Conservation (phyloP, 495 filamentous ascomycete species). For the Aspergillus cavernicola region DNA sequence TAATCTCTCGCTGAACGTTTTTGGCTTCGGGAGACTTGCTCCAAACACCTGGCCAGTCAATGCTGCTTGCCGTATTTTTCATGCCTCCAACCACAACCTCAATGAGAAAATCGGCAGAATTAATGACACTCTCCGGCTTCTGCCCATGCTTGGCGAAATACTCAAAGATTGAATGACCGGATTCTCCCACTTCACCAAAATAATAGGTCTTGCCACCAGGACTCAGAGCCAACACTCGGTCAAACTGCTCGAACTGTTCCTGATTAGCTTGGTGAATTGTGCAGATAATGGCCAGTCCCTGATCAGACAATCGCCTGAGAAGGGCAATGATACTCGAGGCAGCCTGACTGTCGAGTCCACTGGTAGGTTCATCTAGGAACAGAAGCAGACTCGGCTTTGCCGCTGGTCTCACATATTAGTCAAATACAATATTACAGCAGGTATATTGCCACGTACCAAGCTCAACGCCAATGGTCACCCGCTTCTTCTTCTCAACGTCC, state of each 20-base stretch:
- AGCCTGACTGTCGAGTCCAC: constrained; percentile 71
- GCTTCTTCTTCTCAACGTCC: constrained; percentile 59
- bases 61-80: constrained; percentile 57
- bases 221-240: constrained; percentile 63
- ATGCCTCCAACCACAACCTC: constrained; percentile 78
- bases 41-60: constrained; percentile 78
- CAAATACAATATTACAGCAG: no score
- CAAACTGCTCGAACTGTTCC: constrained; percentile 81
- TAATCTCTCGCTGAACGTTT: constrained; percentile 60
- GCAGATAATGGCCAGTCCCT: constrained; percentile 60
- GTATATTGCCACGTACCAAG: no score
- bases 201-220: constrained; percentile 64
- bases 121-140: constrained; percentile 43
- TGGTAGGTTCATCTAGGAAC: constrained; percentile 71
- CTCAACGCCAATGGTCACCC: constrained; percentile 79
- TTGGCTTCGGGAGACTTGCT: constrained; percentile 66
- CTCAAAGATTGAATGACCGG: constrained; percentile 40
- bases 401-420: no score
- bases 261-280: constrained; percentile 74
- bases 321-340: constrained; percentile 71
- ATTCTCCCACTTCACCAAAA: constrained; percentile 64
- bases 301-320: constrained; percentile 62
- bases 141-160: constrained; percentile 52
- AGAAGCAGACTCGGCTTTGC: constrained; percentile 68
- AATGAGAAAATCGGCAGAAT: constrained; percentile 86